Conservation (phyloP, 306 rosid genomes). For the Gynostemma pentaphyllum region DNA sequence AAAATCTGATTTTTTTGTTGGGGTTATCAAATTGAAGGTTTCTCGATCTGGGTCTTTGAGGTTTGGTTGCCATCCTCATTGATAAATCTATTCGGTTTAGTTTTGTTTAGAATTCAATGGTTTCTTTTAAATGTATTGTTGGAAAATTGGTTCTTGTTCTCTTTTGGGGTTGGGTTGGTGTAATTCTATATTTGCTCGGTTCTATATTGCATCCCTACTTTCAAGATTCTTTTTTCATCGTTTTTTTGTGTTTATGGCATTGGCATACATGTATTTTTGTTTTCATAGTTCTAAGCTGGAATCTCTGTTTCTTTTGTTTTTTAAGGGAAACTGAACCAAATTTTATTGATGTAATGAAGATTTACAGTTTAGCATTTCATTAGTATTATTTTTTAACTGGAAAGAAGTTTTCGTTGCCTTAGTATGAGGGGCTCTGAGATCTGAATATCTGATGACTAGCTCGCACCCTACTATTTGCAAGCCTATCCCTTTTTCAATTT, state of each 20-base stretch:
- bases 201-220: not conserved
- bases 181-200: not conserved
- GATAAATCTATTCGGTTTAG: not conserved
- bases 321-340: too few species aligned
- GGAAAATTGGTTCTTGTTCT: not conserved
- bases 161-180: not conserved
- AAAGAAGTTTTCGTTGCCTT: not conserved
- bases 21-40: not conserved
- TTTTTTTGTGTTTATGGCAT: not conserved
- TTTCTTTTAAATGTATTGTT: not conserved
- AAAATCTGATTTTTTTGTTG: not conserved
- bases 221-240: not conserved
- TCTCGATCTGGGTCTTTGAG: not conserved
- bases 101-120: not conserved
- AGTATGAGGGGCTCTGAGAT: not conserved
- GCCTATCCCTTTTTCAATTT: not conserved
- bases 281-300: not conserved
- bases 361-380: too few species aligned
- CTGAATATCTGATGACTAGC: not conserved
- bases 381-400: too few species aligned
- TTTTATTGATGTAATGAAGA: too few species aligned
- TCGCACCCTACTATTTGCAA: not conserved
- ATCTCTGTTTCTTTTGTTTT: too few species aligned
- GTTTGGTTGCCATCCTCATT: not conserved
- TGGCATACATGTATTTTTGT: not conserved